These are phyloP conservation scores for Melanomma pulvis-pyrius DNA, from an alignment of 495 filamentous ascomycete species.

Conservation along the genomic window DNA sequence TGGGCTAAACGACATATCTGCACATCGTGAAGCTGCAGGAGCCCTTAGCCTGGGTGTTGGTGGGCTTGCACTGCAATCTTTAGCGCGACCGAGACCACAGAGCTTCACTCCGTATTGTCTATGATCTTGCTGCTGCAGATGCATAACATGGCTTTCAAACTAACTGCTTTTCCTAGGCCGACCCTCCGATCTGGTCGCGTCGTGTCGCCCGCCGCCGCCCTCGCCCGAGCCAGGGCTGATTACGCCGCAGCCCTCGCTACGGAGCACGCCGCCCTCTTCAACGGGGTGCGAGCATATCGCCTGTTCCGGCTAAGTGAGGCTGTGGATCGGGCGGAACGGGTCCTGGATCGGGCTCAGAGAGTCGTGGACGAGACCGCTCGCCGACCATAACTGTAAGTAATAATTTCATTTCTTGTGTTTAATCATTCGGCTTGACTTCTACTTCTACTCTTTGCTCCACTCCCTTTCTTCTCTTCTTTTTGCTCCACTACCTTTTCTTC, in stretches of 20 bases:
- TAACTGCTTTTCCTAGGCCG: slow-evolving; percentile 9
- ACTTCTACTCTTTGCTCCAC: slow-evolving; percentile 14
- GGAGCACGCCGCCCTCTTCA: neutral
- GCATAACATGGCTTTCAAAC: slow-evolving; percentile 7
- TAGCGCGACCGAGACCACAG: no score
- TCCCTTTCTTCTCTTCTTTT: slow-evolving; percentile 12
- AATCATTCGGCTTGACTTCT: slow-evolving; percentile 14
- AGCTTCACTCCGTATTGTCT: neutral
- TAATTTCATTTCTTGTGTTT: slow-evolving; percentile 17
- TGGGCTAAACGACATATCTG: no score
- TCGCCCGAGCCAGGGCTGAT: neutral
- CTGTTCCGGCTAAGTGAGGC: neutral
- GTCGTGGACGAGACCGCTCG: slow-evolving; percentile 13
- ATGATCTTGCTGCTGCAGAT: slow-evolving; percentile 9
- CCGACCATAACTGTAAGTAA: slow-evolving; percentile 14
- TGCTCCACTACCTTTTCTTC: slow-evolving; percentile 14
- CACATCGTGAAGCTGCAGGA: no score
- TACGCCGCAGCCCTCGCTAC: neutral
- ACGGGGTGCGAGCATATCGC: slow-evolving; percentile 7
- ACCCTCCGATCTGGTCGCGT: slow-evolving; percentile 6
- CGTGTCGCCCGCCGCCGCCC: neutral
- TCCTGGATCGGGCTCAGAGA: slow-evolving; percentile 12
- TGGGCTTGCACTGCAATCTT: no score
- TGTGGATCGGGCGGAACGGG: neutral
- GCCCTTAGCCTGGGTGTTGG: no score